Evolutionary conservation across 345 rosid genomes (phyloP), one percentile per base, ranked within the genome.

Genomic region (Salix udensis): DNA sequence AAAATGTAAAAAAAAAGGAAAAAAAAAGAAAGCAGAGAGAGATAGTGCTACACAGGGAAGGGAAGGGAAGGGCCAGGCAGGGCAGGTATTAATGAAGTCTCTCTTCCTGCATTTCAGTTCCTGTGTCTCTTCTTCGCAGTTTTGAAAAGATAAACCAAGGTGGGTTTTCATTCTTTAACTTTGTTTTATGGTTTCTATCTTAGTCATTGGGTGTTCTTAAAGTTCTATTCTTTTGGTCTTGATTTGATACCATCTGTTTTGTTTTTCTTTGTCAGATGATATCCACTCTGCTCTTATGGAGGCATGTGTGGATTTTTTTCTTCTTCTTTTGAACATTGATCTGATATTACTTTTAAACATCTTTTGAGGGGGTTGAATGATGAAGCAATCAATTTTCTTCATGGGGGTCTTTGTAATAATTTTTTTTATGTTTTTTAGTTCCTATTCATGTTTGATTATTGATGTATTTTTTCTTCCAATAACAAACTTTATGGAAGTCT

Each of bases 31-130:
- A 42, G 44, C 61, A 39, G 77, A 58, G 67, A 28, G 77, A 58
- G 66, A 28, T 40, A 40, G 34, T 21, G 58, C 44, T 58, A 46
- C 5, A 53, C 19, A 21, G 50, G 50, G 16, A 40, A 40, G 44
- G 42, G 44, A 26, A 14, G 16, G 26, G 62, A 58, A 74, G 66
- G 46, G 74, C 69, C 50, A 4, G 18, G 50, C 16, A 14, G 4
- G 50, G 50, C 50, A 46, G 14, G 50, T 14, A 13, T 46, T 12
- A 13, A 46, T 46, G 50, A 76, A 76, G 83, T 73, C 68, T 80
- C 77, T 46, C 78, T 74, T 64, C 42, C 84, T 82, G 79, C 76
- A 78, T 82, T 78, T 75, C 70, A 76, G 82, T 71, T 44, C 75
- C 53, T 37, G 16, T 42, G 37, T 12, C 50, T 46, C 18, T 46